phyloP scores from a whole-genome alignment of 169 alveolate genomes.

The Plasmodium vivax region DNA sequence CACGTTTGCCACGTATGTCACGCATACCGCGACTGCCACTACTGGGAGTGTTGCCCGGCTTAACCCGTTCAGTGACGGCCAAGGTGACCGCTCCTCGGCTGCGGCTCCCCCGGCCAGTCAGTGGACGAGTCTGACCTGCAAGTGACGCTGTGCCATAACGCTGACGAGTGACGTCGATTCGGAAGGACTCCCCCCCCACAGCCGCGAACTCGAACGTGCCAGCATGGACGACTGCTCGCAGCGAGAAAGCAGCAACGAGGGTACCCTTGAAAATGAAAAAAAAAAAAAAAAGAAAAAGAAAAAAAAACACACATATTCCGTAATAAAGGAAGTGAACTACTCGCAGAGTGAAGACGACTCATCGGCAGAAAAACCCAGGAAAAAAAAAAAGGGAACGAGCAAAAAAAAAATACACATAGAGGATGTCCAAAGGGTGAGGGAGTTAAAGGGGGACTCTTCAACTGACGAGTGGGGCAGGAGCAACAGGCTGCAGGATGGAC shows the following conservation, averaged over 20 bases:
- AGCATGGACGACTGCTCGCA: not conserved
- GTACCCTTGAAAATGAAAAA: not conserved
- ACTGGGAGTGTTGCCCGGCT: not conserved
- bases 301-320: not conserved
- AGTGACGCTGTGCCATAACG: not conserved
- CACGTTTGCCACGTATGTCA: not conserved
- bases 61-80: not conserved
- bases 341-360: not conserved
- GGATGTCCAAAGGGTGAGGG: not conserved
- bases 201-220: not conserved
- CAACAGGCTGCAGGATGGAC: not conserved
- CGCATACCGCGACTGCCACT: not conserved
- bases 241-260: not conserved
- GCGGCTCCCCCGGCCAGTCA: not conserved
- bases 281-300: conserved; percentile 1
- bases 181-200: not conserved
- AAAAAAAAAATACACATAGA: not conserved
- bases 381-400: not conserved
- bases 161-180: not conserved
- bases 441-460: not conserved
- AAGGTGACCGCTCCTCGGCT: not conserved
- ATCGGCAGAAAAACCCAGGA: not conserved
- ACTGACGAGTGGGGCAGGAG: not conserved
- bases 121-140: not conserved
- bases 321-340: not conserved